Evolutionary conservation across 805 yeast species (phyloP), one percentile per base, ranked within the genome.

Genomic region (Saccharomyces jurei): DNA sequence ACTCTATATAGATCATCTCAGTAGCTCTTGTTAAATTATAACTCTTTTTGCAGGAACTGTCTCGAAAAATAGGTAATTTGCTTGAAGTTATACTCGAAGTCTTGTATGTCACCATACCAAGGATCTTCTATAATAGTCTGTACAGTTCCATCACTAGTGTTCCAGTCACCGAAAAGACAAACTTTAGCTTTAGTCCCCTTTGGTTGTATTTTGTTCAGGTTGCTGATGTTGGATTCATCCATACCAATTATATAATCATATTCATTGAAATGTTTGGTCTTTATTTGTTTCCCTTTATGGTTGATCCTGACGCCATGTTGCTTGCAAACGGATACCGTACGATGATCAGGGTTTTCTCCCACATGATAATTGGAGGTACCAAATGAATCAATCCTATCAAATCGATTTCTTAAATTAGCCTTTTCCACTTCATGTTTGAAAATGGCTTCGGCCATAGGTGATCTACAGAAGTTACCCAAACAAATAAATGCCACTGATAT

Each of bases 381-480:
- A 70, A 84, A 91, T 0, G 97, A 89, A 64, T 91, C 97, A 31
- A 89, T 84, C 17, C 66, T 66, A 0, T 72, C 66, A 57, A 90
- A 80, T n/a, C 65, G 65, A 17, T 66, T 70, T 32, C 57, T 64
- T 29, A 74, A 58, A 51, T 74, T 68, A 0, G 84, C 68, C 48
- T 80, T 67, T 47, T 80, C 68, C 9, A 88, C 95, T 14, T 74
- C 73, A 55, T 87, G 82, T 50, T 75, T 76, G 71, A 91, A 89
- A 1, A 90, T 88, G 0, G 97, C 97, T 66, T 92, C 97, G 0
- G 98, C 97, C 98, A 91, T 92, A 13, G 98, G 98, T 1, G 97
- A 89, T 50, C 97, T 91, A 66, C 97, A 90, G 25, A 87, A 83
- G 69, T 91, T 91, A 3, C 97, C 97, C 27, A 89, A 75, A 65